Conservation (phyloP, 2,329 filamentous ascomycete species). For the Fusarium ramigenum region DNA sequence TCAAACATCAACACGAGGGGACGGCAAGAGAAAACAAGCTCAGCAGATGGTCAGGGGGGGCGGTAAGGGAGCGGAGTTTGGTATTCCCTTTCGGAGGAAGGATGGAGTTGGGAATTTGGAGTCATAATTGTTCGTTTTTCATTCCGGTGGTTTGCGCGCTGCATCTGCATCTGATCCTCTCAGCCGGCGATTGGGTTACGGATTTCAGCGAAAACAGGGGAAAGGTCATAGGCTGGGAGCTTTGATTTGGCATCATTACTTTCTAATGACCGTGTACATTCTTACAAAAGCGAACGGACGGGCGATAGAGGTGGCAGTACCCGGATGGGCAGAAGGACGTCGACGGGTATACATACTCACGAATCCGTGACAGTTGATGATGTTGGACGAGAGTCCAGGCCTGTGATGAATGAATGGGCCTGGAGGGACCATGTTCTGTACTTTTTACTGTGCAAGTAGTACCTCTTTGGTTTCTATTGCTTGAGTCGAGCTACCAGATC, state of each 20-base stretch:
- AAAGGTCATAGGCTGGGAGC: slow-evolving; percentile 43
- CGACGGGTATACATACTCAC: slow-evolving; percentile 19
- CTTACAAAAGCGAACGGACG: slow-evolving; percentile 40
- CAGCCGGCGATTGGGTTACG: slow-evolving; percentile 41
- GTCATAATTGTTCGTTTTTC: slow-evolving; percentile 47
- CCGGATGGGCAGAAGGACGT: slow-evolving; percentile 30
- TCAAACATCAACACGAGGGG: neutral
- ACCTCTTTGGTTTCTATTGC: slow-evolving; percentile 30
- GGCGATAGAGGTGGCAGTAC: slow-evolving; percentile 37
- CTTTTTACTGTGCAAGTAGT: slow-evolving; percentile 41
- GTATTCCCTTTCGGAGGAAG: slow-evolving; percentile 43
- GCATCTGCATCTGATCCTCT: slow-evolving; percentile 46
- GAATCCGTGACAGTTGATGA: slow-evolving; percentile 28
- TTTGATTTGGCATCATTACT: slow-evolving; percentile 45
- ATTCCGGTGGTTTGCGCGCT: slow-evolving; percentile 45
- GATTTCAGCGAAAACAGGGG: slow-evolving; percentile 41
- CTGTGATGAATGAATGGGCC: slow-evolving; percentile 23
- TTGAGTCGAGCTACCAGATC: slow-evolving; percentile 4
- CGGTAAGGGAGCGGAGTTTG: slow-evolving; percentile 40
- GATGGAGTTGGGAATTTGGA: slow-evolving; percentile 46
- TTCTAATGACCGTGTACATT: slow-evolving; percentile 46
- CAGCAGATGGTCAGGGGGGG: slow-evolving; percentile 9
- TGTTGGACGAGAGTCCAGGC: slow-evolving; percentile 19
- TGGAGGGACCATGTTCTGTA: slow-evolving; percentile 39
- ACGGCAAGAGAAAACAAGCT: slow-evolving; percentile 1